Base-by-base conservation (phyloP, 805 yeast species). In the Saccharomycopsis sp. region DNA sequence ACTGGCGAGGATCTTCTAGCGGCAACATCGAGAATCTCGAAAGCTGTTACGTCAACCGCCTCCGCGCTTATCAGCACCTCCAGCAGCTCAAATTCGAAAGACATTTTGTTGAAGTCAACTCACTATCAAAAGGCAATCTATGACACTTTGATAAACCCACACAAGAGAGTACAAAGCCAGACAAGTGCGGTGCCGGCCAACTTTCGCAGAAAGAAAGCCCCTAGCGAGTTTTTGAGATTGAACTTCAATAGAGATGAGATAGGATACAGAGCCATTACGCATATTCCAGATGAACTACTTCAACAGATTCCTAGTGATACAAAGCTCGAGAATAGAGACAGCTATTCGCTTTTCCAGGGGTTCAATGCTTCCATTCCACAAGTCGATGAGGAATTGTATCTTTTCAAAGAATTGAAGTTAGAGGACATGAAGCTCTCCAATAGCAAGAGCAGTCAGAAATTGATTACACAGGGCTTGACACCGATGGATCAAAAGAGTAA, bases 321-420 rank as follows among this genome's bases (percentile, higher is more conserved):
- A 22, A 30, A 35, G 10, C 38, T 45, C 20, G 45, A 48, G 22
- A 37, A 41, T 10, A 27, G 35, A 5, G 53, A 53, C 13, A 51
- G 55, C 7, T 73, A 72, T 48, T 73, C 86, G 2, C 58, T 81
- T 17, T 78, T 71, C 52, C 88, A 80, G 56, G 87, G 88, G 1
- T 78, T 81, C 53, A 66, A 67, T 51, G 83, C 85, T 3, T 63
- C 73, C 1, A 54, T 69, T 26, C 75, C 76, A 1, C 70, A 70
- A 13, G 59, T 71, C n/a, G 63, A 71, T 46, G 72, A 67, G 44
- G 64, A 63, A 31, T 30, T 47, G 9, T 32, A 41, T 16, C 26
- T 47, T 10, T 44, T 47, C 23, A 47, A 47, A 33, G 50, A 43
- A 29, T 31, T 47, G 27, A 44, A 47, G 13, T 27, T 41, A 9